Conservation (phyloP, 2,329 filamentous ascomycete species). For the Nemania diffusa region DNA sequence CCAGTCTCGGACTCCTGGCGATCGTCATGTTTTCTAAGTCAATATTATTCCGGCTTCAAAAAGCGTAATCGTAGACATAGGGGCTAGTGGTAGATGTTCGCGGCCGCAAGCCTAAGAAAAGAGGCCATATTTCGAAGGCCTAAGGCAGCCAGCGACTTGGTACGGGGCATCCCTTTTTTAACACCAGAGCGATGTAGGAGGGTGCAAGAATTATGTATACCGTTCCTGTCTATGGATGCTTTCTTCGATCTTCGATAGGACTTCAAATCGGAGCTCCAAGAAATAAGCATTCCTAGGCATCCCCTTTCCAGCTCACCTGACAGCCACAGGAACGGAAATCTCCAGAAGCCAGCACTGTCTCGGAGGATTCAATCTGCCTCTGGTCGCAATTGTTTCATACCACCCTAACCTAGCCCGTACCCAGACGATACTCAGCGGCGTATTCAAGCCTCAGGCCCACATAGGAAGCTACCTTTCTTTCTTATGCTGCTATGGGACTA, state of each 20-base stretch:
- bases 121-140: background rate
- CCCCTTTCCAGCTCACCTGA: conserved; percentile 21
- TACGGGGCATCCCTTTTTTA: background rate
- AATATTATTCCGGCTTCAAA: background rate
- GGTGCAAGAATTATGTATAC: conserved; percentile 8
- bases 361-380: background rate
- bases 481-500: background rate
- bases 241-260: conserved; percentile 34
- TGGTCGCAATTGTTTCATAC: conserved; percentile 15
- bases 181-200: conserved; percentile 7
- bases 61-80: background rate
- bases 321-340: conserved; percentile 27
- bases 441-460: conserved; percentile 2
- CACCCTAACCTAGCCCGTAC: conserved; percentile 11
- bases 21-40: background rate
- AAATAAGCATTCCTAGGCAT: conserved; percentile 45
- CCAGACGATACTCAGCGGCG: conserved; percentile 14
- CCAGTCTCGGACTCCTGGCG: conserved; percentile 4
- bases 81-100: background rate
- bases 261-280: conserved; percentile 42
- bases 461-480: background rate
- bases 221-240: conserved; percentile 39
- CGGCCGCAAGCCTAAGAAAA: background rate
- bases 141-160: conserved; percentile 12
- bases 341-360: conserved; percentile 19